Evolutionary conservation across 306 rosid genomes (phyloP).

Genomic region (Crataegus laevigata): DNA sequence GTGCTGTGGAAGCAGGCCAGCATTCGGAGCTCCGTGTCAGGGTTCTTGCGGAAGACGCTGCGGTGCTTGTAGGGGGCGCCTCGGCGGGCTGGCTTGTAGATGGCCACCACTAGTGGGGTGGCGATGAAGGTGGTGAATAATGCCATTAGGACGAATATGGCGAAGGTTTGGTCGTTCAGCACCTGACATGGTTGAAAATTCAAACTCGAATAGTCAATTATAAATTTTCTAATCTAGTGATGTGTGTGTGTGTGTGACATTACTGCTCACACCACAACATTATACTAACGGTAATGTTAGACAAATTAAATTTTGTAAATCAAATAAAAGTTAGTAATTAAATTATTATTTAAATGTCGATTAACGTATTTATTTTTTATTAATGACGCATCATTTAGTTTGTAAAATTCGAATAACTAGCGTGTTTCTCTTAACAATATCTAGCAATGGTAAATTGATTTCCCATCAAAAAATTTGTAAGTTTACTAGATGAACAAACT

Average conservation of each 20-base stretch:
- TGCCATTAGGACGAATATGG: conserved; percentile 68
- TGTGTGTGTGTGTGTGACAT: too few relatives aligned
- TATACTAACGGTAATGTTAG: too few relatives aligned
- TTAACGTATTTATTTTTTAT: too few relatives aligned
- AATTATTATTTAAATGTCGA: too few relatives aligned
- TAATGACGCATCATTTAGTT: too few relatives aligned
- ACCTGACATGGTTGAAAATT: conserved; percentile 27
- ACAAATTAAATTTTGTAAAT: too few relatives aligned
- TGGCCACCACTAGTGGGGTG: conserved; percentile 58
- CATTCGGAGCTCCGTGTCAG: conserved; percentile 42
- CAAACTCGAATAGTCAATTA: too few relatives aligned
- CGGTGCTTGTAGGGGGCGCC: conserved; percentile 65
- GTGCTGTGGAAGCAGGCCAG: conserved; percentile 67
- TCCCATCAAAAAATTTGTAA: neutral
- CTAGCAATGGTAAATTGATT: neutral
- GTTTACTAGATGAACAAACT: neutral
- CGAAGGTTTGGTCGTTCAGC: conserved; percentile 62
- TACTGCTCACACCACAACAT: too few relatives aligned
- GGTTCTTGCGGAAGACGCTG: conserved; percentile 35
- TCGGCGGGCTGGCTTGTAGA: conserved; percentile 56
- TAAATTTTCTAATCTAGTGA: too few relatives aligned
- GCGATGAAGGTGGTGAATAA: conserved; percentile 69
- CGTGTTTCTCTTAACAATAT: too few relatives aligned
- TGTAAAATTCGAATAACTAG: too few relatives aligned
- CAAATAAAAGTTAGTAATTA: too few relatives aligned